phyloP scores from a whole-genome alignment of 2,329 filamentous ascomycete genomes.

The Xenoacremonium recifei region DNA sequence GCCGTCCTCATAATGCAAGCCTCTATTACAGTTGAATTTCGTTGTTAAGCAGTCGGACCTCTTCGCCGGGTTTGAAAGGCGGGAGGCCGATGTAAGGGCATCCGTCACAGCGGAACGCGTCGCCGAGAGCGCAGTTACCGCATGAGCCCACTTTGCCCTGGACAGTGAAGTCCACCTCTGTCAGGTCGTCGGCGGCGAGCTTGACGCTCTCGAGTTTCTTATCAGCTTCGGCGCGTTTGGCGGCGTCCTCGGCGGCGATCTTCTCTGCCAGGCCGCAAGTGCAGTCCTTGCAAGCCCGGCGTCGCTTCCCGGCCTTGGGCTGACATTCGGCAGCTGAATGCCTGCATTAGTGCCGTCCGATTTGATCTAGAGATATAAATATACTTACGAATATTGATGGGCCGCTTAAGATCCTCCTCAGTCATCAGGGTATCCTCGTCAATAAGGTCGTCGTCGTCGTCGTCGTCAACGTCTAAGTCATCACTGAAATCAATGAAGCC shows the following conservation, averaged over 20 bases:
- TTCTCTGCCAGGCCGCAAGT: constrained; percentile 88
- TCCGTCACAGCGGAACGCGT: constrained; percentile 76
- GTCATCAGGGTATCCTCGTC: constrained; percentile 87
- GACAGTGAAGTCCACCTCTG: constrained; percentile 94
- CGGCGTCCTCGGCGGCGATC: constrained; percentile 79
- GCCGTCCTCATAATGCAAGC: constrained; percentile 9
- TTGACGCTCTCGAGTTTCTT: constrained; percentile 68
- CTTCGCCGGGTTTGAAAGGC: constrained; percentile 95
- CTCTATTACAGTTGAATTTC: constrained; percentile 69
- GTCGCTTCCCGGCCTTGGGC: constrained; percentile 82
- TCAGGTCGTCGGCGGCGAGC: constrained; percentile 72
- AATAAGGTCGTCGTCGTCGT: constrained; percentile 78
- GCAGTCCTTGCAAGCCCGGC: constrained; percentile 96
- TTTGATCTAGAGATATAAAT: constrained; percentile 3
- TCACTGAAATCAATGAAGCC: constrained; percentile 68
- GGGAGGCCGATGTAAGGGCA: constrained; percentile 87
- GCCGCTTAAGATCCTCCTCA: constrained; percentile 77
- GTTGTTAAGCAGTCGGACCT: constrained; percentile 84
- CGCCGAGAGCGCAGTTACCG: constrained; percentile 89
- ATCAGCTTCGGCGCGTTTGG: constrained; percentile 64
- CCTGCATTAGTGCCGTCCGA: not conserved
- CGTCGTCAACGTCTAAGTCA: constrained; percentile 48
- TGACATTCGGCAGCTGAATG: constrained; percentile 74
- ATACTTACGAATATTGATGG: constrained; percentile 75
- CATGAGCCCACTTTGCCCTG: constrained; percentile 94